Conservation (phyloP, 176 grass and related monocot species). For the Saccharum officinarum region DNA sequence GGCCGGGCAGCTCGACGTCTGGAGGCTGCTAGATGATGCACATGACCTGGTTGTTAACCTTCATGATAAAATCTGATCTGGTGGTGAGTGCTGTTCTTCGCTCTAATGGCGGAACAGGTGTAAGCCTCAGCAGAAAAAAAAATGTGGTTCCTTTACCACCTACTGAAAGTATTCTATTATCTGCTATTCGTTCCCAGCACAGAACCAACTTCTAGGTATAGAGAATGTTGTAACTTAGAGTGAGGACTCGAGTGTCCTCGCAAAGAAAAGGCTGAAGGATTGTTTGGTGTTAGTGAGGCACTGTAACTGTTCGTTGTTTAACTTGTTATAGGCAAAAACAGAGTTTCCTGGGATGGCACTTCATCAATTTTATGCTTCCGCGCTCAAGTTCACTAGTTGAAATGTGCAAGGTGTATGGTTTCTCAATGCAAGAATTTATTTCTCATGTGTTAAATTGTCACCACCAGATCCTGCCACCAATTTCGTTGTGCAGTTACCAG, state of each 20-base stretch:
- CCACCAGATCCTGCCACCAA: neutral
- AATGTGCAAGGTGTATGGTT: neutral
- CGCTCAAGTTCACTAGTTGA: neutral
- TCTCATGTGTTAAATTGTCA: neutral
- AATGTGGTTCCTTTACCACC: neutral
- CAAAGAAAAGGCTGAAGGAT: constrained; percentile 28
- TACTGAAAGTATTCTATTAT: constrained; percentile 17
- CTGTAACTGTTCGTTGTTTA: constrained; percentile 47
- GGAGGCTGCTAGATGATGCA: constrained; percentile 91
- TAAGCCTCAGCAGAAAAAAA: constrained; percentile 10
- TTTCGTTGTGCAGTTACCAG: neutral
- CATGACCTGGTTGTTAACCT: constrained; percentile 91
- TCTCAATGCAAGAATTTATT: neutral
- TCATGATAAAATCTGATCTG: constrained; percentile 84
- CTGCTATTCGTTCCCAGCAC: constrained; percentile 3
- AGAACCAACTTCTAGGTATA: constrained; percentile 45
- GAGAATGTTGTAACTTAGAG: constrained; percentile 52
- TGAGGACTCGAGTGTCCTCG: constrained; percentile 19
- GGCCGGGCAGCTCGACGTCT: constrained; percentile 86
- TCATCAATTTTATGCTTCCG: constrained; percentile 21
- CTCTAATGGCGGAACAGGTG: neutral
- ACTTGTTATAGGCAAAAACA: constrained; percentile 44
- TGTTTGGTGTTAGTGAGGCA: constrained; percentile 20
- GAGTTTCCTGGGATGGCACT: constrained; percentile 33
- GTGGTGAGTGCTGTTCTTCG: constrained; percentile 22